These are phyloP conservation scores for Apiospora hydei DNA, from an alignment of 2,329 filamentous ascomycete genomes.

Conservation along the genomic window DNA sequence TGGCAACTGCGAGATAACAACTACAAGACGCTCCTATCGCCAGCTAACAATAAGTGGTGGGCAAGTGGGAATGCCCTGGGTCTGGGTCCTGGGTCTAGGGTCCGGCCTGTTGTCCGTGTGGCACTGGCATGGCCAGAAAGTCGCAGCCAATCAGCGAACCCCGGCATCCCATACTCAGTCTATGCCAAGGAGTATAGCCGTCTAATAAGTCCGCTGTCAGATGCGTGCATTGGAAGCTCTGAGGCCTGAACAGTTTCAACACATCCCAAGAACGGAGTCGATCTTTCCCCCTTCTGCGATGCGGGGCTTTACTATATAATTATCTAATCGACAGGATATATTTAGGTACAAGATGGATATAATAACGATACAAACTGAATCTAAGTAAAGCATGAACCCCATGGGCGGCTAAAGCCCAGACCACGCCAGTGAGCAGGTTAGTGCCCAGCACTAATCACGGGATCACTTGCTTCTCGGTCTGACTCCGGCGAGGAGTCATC, in stretches of 20 bases:
- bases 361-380: neutral
- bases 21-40: neutral
- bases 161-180: neutral
- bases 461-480: neutral
- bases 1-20: neutral
- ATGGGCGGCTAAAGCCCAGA: neutral
- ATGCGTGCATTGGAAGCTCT: neutral
- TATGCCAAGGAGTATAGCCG: neutral
- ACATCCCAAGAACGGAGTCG: neutral
- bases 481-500: neutral
- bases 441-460: neutral
- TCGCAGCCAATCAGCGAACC: neutral
- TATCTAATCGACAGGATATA: constrained; percentile 1
- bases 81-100: neutral
- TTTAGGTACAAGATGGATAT: neutral
- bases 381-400: neutral
- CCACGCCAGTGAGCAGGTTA: neutral
- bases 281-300: neutral
- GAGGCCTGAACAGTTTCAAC: neutral
- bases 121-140: neutral
- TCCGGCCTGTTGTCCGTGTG: neutral
- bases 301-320: neutral
- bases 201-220: neutral
- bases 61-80: neutral
- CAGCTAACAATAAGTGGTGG: neutral